Evolutionary conservation across 208 protist genomes (phyloP).

Genomic region (Crithidia bombi): DNA sequence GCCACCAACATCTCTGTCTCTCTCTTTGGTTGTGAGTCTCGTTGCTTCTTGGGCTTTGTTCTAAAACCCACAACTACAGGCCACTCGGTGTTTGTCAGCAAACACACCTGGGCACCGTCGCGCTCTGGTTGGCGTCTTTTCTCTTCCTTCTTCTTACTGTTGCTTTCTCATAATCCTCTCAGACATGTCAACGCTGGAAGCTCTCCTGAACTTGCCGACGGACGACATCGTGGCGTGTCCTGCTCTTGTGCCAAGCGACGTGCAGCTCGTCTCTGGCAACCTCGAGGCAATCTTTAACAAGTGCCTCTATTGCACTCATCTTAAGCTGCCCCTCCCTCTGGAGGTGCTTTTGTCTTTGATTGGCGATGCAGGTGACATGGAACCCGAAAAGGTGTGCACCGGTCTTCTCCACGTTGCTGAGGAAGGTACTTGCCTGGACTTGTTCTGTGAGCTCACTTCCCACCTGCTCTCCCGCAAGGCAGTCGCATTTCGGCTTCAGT

Average conservation of each 20-base stretch:
- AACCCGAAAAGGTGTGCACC: constrained; percentile 36
- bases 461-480: constrained; percentile 48
- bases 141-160: constrained; percentile 5
- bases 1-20: too few species aligned
- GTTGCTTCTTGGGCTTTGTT: too few species aligned
- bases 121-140: too few species aligned
- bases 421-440: constrained; percentile 47
- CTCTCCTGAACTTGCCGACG: constrained; percentile 51
- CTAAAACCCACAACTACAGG: too few species aligned
- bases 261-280: constrained; percentile 38
- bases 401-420: constrained; percentile 41
- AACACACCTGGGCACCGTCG: too few species aligned
- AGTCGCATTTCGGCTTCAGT: constrained; percentile 40
- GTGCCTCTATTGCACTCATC: constrained; percentile 68
- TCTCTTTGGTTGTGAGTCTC: too few species aligned
- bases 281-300: constrained; percentile 67
- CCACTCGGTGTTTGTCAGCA: too few species aligned
- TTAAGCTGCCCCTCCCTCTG: constrained; percentile 46
- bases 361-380: constrained; percentile 31
- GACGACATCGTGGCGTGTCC: constrained; percentile 46
- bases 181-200: constrained; percentile 51
- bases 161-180: background rate
- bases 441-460: constrained; percentile 46
- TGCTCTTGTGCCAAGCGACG: constrained; percentile 38
- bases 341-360: constrained; percentile 62